Percentiles rank a stretch among this genome's conserved stretches.
These are phyloP conservation scores for Dionaea muscipula DNA, from an alignment of 179 eudicot species.

Conservation along the genomic window DNA sequence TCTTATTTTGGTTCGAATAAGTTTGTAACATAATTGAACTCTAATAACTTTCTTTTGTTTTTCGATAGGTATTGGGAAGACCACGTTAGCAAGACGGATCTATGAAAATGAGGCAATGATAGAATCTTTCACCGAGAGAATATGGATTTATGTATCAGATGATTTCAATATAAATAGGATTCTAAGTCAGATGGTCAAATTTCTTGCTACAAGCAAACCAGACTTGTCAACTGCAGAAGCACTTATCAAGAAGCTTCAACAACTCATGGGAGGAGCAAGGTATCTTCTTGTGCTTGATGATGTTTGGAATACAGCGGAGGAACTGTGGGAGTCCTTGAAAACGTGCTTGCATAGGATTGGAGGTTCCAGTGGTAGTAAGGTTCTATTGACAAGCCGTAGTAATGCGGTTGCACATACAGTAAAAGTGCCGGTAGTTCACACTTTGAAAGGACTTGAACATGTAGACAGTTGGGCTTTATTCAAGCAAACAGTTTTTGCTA, in stretches of 20 bases:
- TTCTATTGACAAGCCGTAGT: conserved; percentile 22
- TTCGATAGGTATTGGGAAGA: conserved; percentile 24
- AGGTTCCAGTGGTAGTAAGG: conserved; percentile 12
- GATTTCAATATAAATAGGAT: conserved; percentile 8
- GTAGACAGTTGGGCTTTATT: conserved; percentile 18
- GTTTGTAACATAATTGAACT: no score
- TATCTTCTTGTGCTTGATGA: conserved; percentile 28
- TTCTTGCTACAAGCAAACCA: background rate
- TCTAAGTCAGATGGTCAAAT: conserved; percentile 17
- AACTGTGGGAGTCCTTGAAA: conserved; percentile 14
- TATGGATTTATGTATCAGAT: conserved; percentile 23
- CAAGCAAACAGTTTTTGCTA: conserved; percentile 1
- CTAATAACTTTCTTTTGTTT: background rate
- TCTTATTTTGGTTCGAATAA: no score
- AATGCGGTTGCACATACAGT: conserved; percentile 7
- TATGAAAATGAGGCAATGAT: conserved; percentile 7
- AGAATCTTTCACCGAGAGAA: conserved; percentile 5
- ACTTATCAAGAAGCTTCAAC: conserved; percentile 8
- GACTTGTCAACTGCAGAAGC: conserved; percentile 4
- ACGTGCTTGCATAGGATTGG: conserved; percentile 10
- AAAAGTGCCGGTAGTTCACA: background rate
- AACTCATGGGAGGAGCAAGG: conserved; percentile 9
- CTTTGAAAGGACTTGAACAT: conserved; percentile 7
- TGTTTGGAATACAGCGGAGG: conserved; percentile 18
- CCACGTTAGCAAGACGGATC: conserved; percentile 16